Conservation (phyloP, 2,329 filamentous ascomycete genomes). For the Macrophomina pseudophaseolina region DNA sequence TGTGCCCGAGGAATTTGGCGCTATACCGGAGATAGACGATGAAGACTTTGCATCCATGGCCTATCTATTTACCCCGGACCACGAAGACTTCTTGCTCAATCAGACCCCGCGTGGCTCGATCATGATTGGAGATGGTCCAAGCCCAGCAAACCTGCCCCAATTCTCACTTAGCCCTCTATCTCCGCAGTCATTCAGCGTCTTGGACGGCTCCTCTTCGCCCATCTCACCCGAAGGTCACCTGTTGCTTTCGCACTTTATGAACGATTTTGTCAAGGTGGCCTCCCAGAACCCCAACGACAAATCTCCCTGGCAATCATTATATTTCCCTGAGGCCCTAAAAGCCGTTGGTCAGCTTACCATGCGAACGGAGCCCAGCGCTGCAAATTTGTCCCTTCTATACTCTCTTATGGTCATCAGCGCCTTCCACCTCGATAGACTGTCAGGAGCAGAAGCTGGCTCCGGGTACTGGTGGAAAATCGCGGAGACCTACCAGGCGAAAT, state of each 20-base stretch:
- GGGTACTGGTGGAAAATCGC: conserved; percentile 12
- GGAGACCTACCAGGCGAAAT: conserved; percentile 8
- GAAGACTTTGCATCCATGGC: neutral
- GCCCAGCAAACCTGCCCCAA: neutral
- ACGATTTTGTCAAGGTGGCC: conserved; percentile 16
- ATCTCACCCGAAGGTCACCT: conserved; percentile 9
- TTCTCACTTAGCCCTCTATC: neutral
- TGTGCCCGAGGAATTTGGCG: neutral
- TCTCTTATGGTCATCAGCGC: conserved; percentile 13
- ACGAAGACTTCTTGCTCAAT: neutral
- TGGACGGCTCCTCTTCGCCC: neutral
- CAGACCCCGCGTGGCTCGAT: neutral
- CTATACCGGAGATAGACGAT: neutral
- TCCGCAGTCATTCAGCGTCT: neutral
- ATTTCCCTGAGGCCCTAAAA: conserved; percentile 1
- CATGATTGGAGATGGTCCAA: neutral
- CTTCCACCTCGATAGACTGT: conserved; percentile 9
- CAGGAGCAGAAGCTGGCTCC: neutral
- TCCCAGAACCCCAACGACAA: neutral
- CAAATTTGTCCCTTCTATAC: neutral
- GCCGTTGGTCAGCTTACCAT: conserved; percentile 10
- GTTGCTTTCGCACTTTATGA: conserved; percentile 10
- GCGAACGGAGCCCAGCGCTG: neutral
- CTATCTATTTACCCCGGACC: neutral
- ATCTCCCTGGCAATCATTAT: conserved; percentile 9